Base-by-base conservation (phyloP, 495 filamentous ascomycete species). In the Daldinia decipiens region DNA sequence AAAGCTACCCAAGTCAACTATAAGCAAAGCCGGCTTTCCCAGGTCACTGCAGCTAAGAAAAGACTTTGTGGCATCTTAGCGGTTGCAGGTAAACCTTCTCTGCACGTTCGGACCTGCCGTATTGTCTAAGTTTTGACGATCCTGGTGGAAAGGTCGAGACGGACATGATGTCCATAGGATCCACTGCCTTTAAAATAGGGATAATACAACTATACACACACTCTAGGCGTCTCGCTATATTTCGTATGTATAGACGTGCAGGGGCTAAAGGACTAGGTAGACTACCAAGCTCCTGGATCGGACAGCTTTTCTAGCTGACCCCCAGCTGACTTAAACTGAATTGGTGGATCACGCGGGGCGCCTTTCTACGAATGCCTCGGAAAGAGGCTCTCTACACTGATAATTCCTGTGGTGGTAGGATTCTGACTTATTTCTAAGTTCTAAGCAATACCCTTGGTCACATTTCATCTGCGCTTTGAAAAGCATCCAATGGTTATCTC, bases 341-440 rank as follows among this genome's bases (percentile, higher is more conserved):
- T 39, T 39, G n/a, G 52, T 58, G 31, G 57, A 63, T 68, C 66
- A 54, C 59, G 54, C 54, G 67, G 59, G 67, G 67, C 31, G 58
- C 19, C 24, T 67, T 39, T 43, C 26, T 39, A 55, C 32, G 58
- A 52, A 19, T n/a, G 21, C 12, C 29, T 40, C 50, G 11, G 53
- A 56, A 21, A 34, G 53, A 36, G 53, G 34, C 34, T 38, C 32
- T 32, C 17, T 56, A 19, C 53, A 11, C 21, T n/a, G 26, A n/a
- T 31, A 31, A 24, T 15, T 15, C 4, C 1, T 24, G 32, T 36
- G 19, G 51, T 17, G 19, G 19, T 54, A 21, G 12, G 1, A 12
- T 29, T 55, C 4, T 26, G 12, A 9, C 19, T 50, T 38, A 27
- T 47, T n/a, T n/a, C 17, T 4, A 24, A 17, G 6, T 24, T 19